phyloP scores from a whole-genome alignment of 1,284 basidiomycete genomes.

The Neonothopanus nambi region DNA sequence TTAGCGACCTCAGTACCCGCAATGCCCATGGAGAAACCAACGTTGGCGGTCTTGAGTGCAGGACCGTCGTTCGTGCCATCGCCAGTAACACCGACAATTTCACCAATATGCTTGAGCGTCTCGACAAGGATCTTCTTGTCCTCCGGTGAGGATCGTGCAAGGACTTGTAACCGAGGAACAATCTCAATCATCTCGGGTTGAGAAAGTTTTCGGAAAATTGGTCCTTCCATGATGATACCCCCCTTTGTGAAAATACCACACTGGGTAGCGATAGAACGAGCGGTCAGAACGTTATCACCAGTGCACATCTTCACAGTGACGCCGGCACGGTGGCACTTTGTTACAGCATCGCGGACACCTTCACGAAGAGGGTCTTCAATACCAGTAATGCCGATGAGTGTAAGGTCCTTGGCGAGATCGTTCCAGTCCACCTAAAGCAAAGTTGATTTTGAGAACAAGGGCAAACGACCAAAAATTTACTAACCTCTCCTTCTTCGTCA shows the following conservation, averaged over 20 bases:
- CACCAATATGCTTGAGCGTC: conserved; percentile 84
- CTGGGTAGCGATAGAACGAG: conserved; percentile 91
- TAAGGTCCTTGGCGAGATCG: conserved; percentile 72
- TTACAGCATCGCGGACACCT: conserved; percentile 88
- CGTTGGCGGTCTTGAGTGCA: conserved; percentile 91
- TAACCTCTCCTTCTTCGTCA: conserved; percentile 57
- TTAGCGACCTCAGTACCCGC: conserved; percentile 99
- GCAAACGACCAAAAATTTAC: conserved; percentile 16
- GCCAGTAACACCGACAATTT: conserved; percentile 96
- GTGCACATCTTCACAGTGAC: conserved; percentile 99
- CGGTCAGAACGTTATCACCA: conserved; percentile 95
- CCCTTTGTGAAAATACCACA: conserved; percentile 93
- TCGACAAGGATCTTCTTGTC: conserved; percentile 96
- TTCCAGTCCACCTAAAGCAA: conserved; percentile 67
- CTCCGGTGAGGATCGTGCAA: conserved; percentile 95
- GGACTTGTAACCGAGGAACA: conserved; percentile 72
- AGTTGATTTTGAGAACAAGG: conserved; percentile 3
- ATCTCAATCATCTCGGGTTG: conserved; percentile 60
- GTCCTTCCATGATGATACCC: conserved; percentile 97
- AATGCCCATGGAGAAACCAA: conserved; percentile 98
- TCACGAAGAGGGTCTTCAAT: conserved; percentile 95
- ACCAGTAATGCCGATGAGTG: conserved; percentile 85
- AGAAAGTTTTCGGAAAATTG: conserved; percentile 66
- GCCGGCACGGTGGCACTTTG: conserved; percentile 84
- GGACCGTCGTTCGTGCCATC: conserved; percentile 99